Base-by-base conservation (phyloP, 164 flowering plant species). In the Aristolochia californica region DNA sequence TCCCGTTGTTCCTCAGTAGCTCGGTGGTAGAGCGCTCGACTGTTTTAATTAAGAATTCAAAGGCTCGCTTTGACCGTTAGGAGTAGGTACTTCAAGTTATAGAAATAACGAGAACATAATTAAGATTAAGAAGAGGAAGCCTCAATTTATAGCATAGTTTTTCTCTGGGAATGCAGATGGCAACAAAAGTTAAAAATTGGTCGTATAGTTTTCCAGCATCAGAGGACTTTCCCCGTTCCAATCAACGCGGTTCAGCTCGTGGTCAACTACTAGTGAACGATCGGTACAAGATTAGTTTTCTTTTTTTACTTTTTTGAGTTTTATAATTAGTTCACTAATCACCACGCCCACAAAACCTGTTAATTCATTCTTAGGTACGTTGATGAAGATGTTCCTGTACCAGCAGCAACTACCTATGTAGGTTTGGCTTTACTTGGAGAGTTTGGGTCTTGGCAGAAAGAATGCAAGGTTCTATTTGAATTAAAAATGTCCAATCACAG, bases 401-500 rank as follows among this genome's bases (percentile, higher is more conserved):
- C 74, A 3, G 96, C 82, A 2, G 44, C 57, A 17, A 76, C 69
- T 28, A 91, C 90, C 18, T 83, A 76, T 60, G 77, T 91, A 1
- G 98, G 98, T 1, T 65, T 91, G 62, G 96, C 98, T 55, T 68
- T 70, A 7, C 95, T 83, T 0, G 96, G 95, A 47, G 78, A 78
- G 2, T 76, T 50, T 12, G 96, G 91, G 53, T 84, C 95, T 30
- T 91, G 91, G 91, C 96, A 91, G 70, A 82, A 71, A 64, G 88
- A 88, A 73, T 59, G 69, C 78, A 88, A 91, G 96, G 97, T 81
- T 7, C 20, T 4, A n/a, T 51, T n/a, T n/a, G n/a, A n/a, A n/a
- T n/a, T n/a, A n/a, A n/a, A n/a, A n/a, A n/a, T n/a, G n/a, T n/a
- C n/a, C n/a, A n/a, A n/a, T n/a, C n/a, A n/a, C n/a, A n/a, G n/a